These are phyloP conservation scores for Jaltomata sinuosa DNA, from an alignment of 257 asterid genomes.

Conservation along the genomic window DNA sequence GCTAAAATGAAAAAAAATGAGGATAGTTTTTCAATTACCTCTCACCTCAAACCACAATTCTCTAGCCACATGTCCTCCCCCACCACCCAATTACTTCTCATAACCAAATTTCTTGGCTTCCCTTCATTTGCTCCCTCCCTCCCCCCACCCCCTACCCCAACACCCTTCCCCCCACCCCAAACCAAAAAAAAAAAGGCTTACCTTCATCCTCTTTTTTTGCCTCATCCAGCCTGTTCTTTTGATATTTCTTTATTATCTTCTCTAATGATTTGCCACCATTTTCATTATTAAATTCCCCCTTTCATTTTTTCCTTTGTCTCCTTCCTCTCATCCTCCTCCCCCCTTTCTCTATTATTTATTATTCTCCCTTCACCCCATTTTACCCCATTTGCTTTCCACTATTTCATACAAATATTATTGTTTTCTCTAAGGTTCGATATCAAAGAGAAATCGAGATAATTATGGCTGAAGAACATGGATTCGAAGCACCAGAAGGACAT, in stretches of 20 bases:
- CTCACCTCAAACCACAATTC: background rate
- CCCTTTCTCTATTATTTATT: background rate
- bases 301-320: conserved; percentile 14
- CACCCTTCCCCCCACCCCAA: too few relatives aligned
- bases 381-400: background rate
- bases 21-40: too few relatives aligned
- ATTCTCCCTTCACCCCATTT: conserved; percentile 16
- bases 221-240: conserved; percentile 35
- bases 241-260: conserved; percentile 13
- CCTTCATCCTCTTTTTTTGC: conserved; percentile 29
- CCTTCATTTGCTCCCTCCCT: background rate
- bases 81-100: background rate
- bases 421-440: background rate
- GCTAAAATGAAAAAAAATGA: too few relatives aligned
- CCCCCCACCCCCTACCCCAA: background rate
- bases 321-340: conserved; percentile 47
- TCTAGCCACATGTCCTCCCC: background rate
- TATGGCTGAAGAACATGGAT: conserved; percentile 92
- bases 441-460: background rate
- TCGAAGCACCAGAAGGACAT: conserved; percentile 68
- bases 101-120: background rate
- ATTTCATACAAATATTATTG: background rate
- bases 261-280: conserved; percentile 10
- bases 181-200: background rate
- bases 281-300: conserved; percentile 7